Conservation (phyloP, 2,329 filamentous ascomycete genomes). For the Aspergillus tanneri region DNA sequence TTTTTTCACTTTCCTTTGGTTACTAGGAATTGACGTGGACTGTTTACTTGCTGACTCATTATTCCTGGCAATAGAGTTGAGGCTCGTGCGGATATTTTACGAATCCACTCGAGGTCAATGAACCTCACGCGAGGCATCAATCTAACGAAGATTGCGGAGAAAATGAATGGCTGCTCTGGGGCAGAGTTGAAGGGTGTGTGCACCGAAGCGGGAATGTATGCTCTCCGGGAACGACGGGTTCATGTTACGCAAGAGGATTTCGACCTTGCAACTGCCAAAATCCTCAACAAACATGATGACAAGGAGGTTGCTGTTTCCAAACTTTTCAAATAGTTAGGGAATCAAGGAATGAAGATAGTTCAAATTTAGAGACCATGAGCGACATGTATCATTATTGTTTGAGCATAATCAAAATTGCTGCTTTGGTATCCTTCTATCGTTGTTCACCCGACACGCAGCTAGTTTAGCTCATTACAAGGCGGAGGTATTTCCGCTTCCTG, state of each 20-base stretch:
- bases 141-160: conserved; percentile 96
- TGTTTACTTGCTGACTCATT: conserved; percentile 24
- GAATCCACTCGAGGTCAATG: conserved; percentile 98
- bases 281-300: conserved; percentile 98
- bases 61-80: conserved; percentile 60
- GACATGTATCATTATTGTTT: conserved; percentile 22
- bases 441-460: too few relatives aligned
- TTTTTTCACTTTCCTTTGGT: conserved; percentile 3
- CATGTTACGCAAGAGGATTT: conserved; percentile 99
- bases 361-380: conserved; percentile 8
- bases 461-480: too few relatives aligned
- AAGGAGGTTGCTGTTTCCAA: conserved; percentile 65
- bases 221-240: conserved; percentile 87
- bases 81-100: conserved; percentile 92
- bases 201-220: conserved; percentile 98
- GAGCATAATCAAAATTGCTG: too few relatives aligned
- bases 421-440: too few relatives aligned
- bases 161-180: conserved; percentile 99
- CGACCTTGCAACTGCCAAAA: conserved; percentile 96
- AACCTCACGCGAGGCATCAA: conserved; percentile 97
- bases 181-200: conserved; percentile 98
- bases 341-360: conserved; percentile 2
- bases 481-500: too few relatives aligned
- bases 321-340: conserved; percentile 35
- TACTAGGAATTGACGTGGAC: neutral